Conservation (phyloP, 352 stramenopile species). For the Elongisporangium prolatum region DNA sequence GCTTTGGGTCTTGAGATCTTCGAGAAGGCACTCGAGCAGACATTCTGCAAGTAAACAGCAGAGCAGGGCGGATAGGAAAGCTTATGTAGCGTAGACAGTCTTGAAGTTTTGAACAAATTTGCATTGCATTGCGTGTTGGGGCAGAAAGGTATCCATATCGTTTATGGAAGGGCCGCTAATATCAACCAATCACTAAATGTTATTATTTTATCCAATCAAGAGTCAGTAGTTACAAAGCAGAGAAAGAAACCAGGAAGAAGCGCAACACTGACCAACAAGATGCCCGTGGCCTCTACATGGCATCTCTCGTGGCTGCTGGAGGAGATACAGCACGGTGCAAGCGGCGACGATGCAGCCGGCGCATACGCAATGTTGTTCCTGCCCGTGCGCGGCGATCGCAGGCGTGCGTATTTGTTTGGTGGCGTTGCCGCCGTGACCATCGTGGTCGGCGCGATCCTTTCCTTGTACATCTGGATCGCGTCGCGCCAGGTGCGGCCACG, state of each 20-base stretch:
- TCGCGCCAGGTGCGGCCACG: conserved; percentile 73
- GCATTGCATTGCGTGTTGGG: background rate
- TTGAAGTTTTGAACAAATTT: background rate
- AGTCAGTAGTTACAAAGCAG: background rate
- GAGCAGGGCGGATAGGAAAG: background rate
- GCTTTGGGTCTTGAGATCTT: conserved; percentile 50
- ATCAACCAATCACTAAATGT: background rate
- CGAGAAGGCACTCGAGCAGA: conserved; percentile 47
- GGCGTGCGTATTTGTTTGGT: conserved; percentile 39
- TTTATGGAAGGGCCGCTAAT: background rate
- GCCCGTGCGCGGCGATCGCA: background rate
- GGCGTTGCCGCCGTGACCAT: conserved; percentile 38
- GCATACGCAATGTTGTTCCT: background rate
- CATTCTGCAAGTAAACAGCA: conserved; percentile 22
- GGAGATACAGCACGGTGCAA: background rate
- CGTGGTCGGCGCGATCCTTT: conserved; percentile 34
- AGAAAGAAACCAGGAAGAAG: background rate
- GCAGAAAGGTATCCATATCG: background rate
- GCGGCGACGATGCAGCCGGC: background rate
- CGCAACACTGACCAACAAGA: background rate
- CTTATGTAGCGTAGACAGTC: background rate
- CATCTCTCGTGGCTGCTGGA: background rate
- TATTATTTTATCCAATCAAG: background rate
- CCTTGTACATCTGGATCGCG: conserved; percentile 78
- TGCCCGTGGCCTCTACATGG: background rate